A percentile compares a stretch with the other conserved stretches of the same genome.
phyloP scores from a whole-genome alignment of 1,284 basidiomycete genomes.

The Neonothopanus nambi region DNA sequence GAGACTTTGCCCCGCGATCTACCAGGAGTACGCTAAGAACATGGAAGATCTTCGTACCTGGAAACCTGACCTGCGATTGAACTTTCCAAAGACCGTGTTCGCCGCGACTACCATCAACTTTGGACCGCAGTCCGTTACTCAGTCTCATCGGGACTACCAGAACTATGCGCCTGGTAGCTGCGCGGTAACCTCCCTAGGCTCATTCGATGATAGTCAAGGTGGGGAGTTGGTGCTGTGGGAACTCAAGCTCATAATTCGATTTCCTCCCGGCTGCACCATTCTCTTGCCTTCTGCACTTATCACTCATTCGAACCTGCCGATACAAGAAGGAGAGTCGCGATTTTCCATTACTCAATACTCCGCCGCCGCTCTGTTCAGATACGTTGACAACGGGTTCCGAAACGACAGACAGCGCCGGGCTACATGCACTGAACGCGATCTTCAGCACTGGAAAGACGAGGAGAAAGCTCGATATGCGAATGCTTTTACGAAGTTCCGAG shows the following conservation, averaged over 20 bases:
- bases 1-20: not conserved
- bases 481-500: no score
- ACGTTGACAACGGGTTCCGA: not conserved
- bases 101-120: no score
- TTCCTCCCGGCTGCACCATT: slow-evolving; percentile 11
- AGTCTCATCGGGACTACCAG: slow-evolving; percentile 1
- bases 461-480: no score
- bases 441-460: no score
- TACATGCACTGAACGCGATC: no score
- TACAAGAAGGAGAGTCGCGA: not conserved
- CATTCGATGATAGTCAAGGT: slow-evolving; percentile 4
- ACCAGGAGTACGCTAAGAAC: not conserved
- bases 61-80: not conserved
- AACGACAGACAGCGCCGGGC: not conserved
- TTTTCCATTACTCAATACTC: slow-evolving; percentile 5
- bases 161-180: slow-evolving; percentile 11
- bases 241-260: slow-evolving; percentile 5
- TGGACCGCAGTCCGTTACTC: not conserved
- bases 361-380: not conserved
- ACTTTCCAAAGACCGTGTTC: not conserved
- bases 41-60: not conserved
- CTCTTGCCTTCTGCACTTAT: slow-evolving; percentile 10
- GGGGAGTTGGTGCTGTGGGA: slow-evolving; percentile 13
- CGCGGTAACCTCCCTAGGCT: slow-evolving; percentile 6
- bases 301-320: slow-evolving; percentile 4